phyloP scores from a whole-genome alignment of 495 filamentous ascomycete genomes.

The Xylaria cubensis region DNA sequence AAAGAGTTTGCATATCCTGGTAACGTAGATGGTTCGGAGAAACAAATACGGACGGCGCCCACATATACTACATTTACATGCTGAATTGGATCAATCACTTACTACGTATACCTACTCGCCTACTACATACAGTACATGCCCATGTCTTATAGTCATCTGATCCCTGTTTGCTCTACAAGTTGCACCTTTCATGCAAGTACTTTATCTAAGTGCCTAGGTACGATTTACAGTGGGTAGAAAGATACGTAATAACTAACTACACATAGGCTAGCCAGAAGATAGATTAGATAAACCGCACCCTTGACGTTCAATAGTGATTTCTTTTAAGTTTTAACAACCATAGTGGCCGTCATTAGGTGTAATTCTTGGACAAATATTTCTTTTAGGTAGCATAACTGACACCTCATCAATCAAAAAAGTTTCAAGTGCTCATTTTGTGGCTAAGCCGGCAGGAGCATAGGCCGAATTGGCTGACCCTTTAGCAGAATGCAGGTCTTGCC shows the following conservation, averaged over 20 bases:
- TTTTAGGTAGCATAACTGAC: not conserved
- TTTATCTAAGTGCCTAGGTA: not conserved
- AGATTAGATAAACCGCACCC: not conserved
- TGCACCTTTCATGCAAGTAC: not conserved
- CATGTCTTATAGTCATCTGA: slow-evolving; percentile 12
- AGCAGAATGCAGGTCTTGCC: not conserved
- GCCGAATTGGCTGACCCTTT: not conserved
- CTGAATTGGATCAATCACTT: not conserved
- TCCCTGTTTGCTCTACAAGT: not conserved
- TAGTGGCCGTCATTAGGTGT: not conserved
- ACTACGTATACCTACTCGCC: not conserved
- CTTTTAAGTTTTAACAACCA: not conserved
- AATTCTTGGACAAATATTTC: not conserved
- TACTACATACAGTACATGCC: not conserved
- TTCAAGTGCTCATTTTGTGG: not conserved
- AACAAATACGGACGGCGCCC: not conserved
- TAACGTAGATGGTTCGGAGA: not conserved
- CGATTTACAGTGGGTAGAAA: not conserved
- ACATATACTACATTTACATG: not conserved
- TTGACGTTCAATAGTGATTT: not conserved
- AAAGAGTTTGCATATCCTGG: not conserved
- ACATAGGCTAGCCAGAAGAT: not conserved
- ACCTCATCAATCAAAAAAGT: not conserved
- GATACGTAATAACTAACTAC: not conserved
- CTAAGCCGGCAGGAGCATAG: not conserved